Evolutionary conservation across 2,329 filamentous ascomycete species (phyloP), one percentile per base, ranked within the genome.

Genomic region (Sordariomycetes sp.): DNA sequence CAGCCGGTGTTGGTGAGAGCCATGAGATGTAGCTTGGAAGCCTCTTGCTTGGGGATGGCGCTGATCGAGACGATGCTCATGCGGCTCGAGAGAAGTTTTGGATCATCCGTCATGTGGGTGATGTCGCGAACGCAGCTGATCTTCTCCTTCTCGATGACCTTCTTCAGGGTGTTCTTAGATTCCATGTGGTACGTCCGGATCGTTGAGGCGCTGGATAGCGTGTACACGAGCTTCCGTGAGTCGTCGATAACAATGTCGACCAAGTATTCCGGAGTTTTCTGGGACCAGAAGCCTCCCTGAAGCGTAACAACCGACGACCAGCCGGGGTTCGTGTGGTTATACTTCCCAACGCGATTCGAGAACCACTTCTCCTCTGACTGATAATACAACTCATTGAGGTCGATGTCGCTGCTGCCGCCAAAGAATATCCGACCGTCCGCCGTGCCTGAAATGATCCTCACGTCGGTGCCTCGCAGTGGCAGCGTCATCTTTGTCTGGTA

Each of bases 291-390:
- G 4, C 60, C 52, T n/a, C 61, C 55, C 15, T 66, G 61, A 1
- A 74, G 43, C 1, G 58, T 64, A 1, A 86, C 64, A 3, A 82
- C 69, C 9, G 75, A 79, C 36, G 72, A 70, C 66, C 84, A 80
- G 21, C 82, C 79, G 4, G 75, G 78, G 53, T 75, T 81, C 32
- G 82, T 90, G 55, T 95, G 92, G 53, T 93, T 93, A 42, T 90
- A 79, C 59, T 88, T 94, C 39, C 82, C 79, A 53, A 86, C 93
- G 44, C 83, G 76, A 56, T 79, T 87, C 34, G 84, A 82, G 53
- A 98, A 98, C 92, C 92, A 98, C 47, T 84, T 82, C 59, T 98
- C 92, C 56, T 96, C 87, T 50, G 94, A 87, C 58, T 96, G 90
- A 54, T 98, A 98, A 46, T 83, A 88, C 35, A 98, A 73, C 59